Percentiles rank a stretch among this genome's conserved stretches.
phyloP scores from a whole-genome alignment of 1,284 basidiomycete species.

The Rhizoctonia solani region DNA sequence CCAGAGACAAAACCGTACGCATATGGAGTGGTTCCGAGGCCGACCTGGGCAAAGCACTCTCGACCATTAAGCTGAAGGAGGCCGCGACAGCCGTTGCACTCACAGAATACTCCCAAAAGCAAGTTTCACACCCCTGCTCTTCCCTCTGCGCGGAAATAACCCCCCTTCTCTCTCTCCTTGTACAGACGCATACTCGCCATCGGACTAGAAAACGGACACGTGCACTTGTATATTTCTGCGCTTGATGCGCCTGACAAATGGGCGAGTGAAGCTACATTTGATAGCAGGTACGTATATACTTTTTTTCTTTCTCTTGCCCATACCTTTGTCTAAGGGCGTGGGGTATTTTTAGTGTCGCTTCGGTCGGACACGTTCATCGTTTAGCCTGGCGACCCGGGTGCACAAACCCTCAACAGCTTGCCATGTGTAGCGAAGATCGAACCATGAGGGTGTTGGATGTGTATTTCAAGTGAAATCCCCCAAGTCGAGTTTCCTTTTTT shows the following conservation, averaged over 20 bases:
- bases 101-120: conserved; percentile 50
- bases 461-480: conserved; percentile 44
- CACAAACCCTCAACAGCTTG: conserved; percentile 46
- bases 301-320: conserved; percentile 3
- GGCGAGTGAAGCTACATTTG: conserved; percentile 53
- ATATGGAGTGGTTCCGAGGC: conserved; percentile 12
- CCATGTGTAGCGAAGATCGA: conserved; percentile 76
- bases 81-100: conserved; percentile 70
- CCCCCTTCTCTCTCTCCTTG: no score
- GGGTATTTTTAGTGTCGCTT: conserved; percentile 56
- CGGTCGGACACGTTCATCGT: conserved; percentile 69
- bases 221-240: conserved; percentile 58
- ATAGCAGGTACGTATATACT: conserved; percentile 51
- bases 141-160: no score
- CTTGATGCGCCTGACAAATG: conserved; percentile 51
- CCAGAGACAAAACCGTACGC: conserved; percentile 80
- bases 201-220: conserved; percentile 71
- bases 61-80: conserved; percentile 62
- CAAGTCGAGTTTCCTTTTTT: no score
- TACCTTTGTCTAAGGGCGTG: conserved; percentile 35
- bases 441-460: conserved; percentile 71
- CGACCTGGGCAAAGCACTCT: conserved; percentile 50
- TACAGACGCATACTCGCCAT: conserved; percentile 61
- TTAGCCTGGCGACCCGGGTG: conserved; percentile 64
- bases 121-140: no score